Base-by-base conservation (phyloP, 2,329 filamentous ascomycete species). In the Cryphonectria carpinicola region DNA sequence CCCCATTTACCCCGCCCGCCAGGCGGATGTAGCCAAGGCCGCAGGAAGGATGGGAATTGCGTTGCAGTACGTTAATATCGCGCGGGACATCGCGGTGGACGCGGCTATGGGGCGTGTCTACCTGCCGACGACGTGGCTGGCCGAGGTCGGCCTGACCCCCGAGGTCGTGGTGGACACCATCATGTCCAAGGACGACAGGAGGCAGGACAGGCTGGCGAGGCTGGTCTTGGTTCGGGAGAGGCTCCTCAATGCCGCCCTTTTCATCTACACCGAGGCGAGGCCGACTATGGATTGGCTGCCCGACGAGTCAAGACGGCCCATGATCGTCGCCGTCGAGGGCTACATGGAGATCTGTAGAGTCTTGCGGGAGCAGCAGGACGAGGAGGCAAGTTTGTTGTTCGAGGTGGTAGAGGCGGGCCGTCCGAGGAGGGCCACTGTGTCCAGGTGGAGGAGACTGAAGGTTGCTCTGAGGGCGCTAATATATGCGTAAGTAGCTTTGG, bases 21-120 rank as follows among this genome's bases (percentile, higher is more conserved):
- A 79, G 58, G 77, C 81, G 19, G 76, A 80, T 3, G 82, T 92
- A 7, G 81, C 90, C 19, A 76, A 81, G 22, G 86, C 89, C 0
- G 90, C 90, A 1, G 83, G 84, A 28, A 82, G 84, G 39, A 93
- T 93, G 91, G 92, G 92, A 0, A 85, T 91, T 46, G 91, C 92
- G 1, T 81, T 94, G n/a, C 92, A 94, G 76, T 93, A 91, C 75
- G 88, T 93, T 75, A 94, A 94, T 76, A 93, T 94, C 72, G 89
- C 91, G 3, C 88, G 92, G 32, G 92, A 94, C 75, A 89, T 94
- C n/a, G 79, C 82, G 4, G 88, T 89, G 3, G 92, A 94, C 75
- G 90, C 92, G 0, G 80, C 81, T 19, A 88, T 92, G 49, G 84
- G 84, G 1, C 86, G 92, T 8, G 90, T 93, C 8, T 94, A 94